Base-by-base conservation (phyloP, 176 grass and related monocot genomes). In the Tillandsia fasciculata region DNA sequence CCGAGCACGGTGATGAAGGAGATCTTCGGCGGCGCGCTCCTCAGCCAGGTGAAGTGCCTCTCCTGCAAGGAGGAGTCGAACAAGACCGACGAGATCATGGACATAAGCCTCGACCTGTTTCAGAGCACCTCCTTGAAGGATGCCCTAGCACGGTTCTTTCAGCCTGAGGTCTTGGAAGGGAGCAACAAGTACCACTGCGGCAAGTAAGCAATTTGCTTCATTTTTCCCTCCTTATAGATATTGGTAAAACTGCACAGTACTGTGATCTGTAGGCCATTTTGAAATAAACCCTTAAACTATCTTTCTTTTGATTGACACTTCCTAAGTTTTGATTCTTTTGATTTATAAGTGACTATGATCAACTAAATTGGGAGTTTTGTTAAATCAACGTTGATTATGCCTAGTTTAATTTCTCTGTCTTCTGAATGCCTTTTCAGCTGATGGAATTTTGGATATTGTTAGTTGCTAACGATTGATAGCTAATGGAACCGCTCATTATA, bases 81-180 rank as follows among this genome's bases (percentile, higher is more conserved):
- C 74, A 99, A 99, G 76, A 90, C 78, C 5, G 95, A 99, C 50
- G 90, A 94, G 70, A 99, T 94, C 75, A 99, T 99, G 95, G 95
- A 99, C 67, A 69, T 99, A 79, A 90, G 82, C 84, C 90, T 99
- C 0, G 95, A 99, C 74, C 67, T 99, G 11, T 86, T 49, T 11
- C 84, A 91, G 67, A 84, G 77, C 69, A 93, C 29, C 73, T 90
- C 95, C 33, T 77, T 93, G 67, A 86, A 78, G 26, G 95, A 99
- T 68, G 95, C 95, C 51, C 78, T 99, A 59, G 54, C 66, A 8
- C 80, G 87, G 52, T 99, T 88, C 79, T 99, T 99, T 66, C 77
- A 82, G 69, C 82, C 95, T 12, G 95, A 99, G 80, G 76, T 88
- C 12, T 87, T 99, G 66, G 95, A 99, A 33, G 94, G 95, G 49